Evolutionary conservation across 2,329 filamentous ascomycete species (phyloP), one percentile per base, ranked within the genome.

Genomic region (Chrysoporthe puriensis): DNA sequence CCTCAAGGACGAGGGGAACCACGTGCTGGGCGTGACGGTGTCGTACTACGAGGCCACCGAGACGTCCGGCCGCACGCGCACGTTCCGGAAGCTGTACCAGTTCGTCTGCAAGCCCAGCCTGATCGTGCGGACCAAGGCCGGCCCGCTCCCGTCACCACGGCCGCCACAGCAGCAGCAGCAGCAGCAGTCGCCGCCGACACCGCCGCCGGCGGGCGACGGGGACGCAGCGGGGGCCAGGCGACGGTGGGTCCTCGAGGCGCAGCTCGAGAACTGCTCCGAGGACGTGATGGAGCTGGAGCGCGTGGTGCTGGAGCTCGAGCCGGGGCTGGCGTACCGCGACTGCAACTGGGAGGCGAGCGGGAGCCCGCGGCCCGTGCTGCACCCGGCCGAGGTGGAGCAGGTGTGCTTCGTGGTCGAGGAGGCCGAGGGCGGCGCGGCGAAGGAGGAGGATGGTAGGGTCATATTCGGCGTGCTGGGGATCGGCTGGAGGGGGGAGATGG

Each of bases 31-130:
- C 7, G 94, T 98, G 69, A 97, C 93, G 64, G 92, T 98, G 69
- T 95, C 91, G 72, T 98, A 98, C 80, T 96, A 94, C 65, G 95
- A 98, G 79, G 94, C 92, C 0, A 86, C 86, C n/a, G 83, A 91
- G 73, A 88, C 86, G 21, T 87, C 85, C 71, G 88, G 88, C 3
- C 86, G 93, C 62, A 90, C 92, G 48, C 85, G 96, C 69, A 97
- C 93, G 11, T 98, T 98, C 76, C 85, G 95, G 72, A 98, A 98
- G 81, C 82, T 99, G 69, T 99, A 98, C 78, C 96, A 98, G 78
- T 99, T 99, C 76, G 90, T 96, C 66, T 96, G 94, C 76, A 95
- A 97, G 81, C 89, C 93, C 50, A 91, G 94, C 69, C 83, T 99
- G 72, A 93, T 94, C 71, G 95, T 99, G 68, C 85, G 95, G 71